Conservation (phyloP, 768 basidiomycete genomes). For the Panaeolus papilionaceus region DNA sequence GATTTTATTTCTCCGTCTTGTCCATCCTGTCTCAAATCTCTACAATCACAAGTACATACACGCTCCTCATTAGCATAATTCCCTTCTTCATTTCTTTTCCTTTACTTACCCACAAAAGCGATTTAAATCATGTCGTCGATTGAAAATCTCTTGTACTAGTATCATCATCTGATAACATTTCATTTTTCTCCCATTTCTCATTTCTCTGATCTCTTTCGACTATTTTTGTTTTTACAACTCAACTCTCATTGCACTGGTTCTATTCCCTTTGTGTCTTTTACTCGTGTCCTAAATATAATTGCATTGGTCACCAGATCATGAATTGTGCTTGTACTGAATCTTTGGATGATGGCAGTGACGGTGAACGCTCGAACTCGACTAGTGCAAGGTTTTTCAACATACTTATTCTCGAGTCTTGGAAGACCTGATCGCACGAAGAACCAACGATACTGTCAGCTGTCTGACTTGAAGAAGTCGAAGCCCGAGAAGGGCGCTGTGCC, state of each 20-base stretch:
- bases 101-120: not conserved
- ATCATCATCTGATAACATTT: not conserved
- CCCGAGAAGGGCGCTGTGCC: not conserved
- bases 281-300: no score
- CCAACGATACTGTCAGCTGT: no score
- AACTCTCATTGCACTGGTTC: not conserved
- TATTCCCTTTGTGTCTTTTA: no score
- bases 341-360: no score
- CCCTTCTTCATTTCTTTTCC: no score
- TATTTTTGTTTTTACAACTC: not conserved
- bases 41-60: constrained; percentile 4
- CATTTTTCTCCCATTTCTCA: not conserved
- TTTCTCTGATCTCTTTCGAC: not conserved
- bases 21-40: not conserved
- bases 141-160: constrained; percentile 9
- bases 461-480: no score
- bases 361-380: no score
- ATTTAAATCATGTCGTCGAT: constrained; percentile 1
- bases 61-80: constrained; percentile 10
- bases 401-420: no score
- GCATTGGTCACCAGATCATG: no score
- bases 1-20: not conserved
- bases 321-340: no score
- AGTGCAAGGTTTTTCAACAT: no score
- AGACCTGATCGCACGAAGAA: no score